phyloP scores from a whole-genome alignment of 2,329 filamentous ascomycete genomes.

The Apiospora aurea region DNA sequence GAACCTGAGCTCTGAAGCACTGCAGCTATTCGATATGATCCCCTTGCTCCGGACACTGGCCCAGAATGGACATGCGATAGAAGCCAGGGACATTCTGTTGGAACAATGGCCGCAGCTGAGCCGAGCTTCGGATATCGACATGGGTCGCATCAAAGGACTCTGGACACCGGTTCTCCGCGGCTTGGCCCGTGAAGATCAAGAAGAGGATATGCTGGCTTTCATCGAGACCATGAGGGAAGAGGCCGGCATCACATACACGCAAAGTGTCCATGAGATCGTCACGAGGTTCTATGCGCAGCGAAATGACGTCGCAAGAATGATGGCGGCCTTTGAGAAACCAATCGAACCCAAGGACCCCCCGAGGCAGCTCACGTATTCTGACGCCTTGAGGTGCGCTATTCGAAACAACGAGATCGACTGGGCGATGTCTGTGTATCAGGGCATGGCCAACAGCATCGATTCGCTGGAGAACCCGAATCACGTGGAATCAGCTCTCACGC shows the following conservation, averaged over 20 bases:
- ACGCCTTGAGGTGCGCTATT: slow-evolving; percentile 67
- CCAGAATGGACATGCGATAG: slow-evolving; percentile 40
- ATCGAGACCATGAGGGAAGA: slow-evolving; percentile 56
- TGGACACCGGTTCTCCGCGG: slow-evolving; percentile 65
- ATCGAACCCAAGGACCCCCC: slow-evolving; percentile 50
- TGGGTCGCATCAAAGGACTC: slow-evolving; percentile 44
- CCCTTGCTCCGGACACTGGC: slow-evolving; percentile 37
- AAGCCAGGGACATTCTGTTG: slow-evolving; percentile 39
- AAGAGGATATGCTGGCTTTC: slow-evolving; percentile 64
- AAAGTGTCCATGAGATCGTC: slow-evolving; percentile 60
- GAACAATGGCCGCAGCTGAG: slow-evolving; percentile 29
- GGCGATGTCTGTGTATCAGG: slow-evolving; percentile 65
- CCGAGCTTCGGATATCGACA: slow-evolving; percentile 30
- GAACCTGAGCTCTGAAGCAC: slow-evolving; percentile 15
- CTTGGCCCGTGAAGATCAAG: slow-evolving; percentile 65
- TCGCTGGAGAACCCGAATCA: slow-evolving; percentile 27
- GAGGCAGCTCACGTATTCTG: slow-evolving; percentile 55
- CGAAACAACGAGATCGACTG: slow-evolving; percentile 67
- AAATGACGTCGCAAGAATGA: slow-evolving; percentile 65
- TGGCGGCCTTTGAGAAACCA: slow-evolving; percentile 70
- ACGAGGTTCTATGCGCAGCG: slow-evolving; percentile 67
- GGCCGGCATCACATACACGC: slow-evolving; percentile 53
- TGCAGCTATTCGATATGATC: slow-evolving; percentile 35
- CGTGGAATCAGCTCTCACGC: slow-evolving; percentile 73
- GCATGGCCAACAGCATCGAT: slow-evolving; percentile 51